Base-by-base conservation (phyloP, 2,329 filamentous ascomycete species). In the Penicillium sp. region DNA sequence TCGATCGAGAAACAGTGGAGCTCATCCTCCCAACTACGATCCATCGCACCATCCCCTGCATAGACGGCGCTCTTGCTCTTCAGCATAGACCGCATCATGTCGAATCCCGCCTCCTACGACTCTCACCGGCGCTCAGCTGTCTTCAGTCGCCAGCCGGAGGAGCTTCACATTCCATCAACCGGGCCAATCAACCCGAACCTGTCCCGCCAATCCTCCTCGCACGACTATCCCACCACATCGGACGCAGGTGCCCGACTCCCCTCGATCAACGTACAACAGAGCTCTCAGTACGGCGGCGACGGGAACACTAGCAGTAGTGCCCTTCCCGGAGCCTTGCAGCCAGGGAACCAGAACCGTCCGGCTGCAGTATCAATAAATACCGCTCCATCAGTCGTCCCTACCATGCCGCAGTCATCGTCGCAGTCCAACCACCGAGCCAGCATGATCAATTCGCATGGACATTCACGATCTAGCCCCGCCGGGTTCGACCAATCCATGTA, bases 401-500 rank as follows among this genome's bases (percentile, higher is more conserved):
- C 79, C 26, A 71, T 81, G 57, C 75, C 75, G 48, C 75, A 75
- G 55, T 61, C 73, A 42, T 70, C 72, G 47, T 68, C 71, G 50
- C 72, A 70, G 34, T 66, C 70, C 47, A 77, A 81, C 24, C 81
- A 84, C 38, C 80, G 84, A 21, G 78, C 82, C 48, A 79, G 78
- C 38, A 74, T 86, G 62, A 81, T 73, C 67, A 73, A 79, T 66
- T 78, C 84, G 15, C 87, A 91, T 66, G 80, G 77, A 64, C 91
- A 95, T 70, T 90, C 90, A 42, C 81, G 87, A 61, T 93, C 88
- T 50, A 95, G 88, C 69, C 88, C 89, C 44, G 82, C 84, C 39
- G 78, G 76, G 35, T 65, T 78, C 61, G 75, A 82, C 52, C 72
- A 72, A 50, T 77, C 79, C 55, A 80, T 80, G 64, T 83, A 83